A percentile compares a stretch with the other conserved stretches of the same genome.
Evolutionary conservation across 352 stramenopile species (phyloP).

Genomic region (Detonula confervacea): DNA sequence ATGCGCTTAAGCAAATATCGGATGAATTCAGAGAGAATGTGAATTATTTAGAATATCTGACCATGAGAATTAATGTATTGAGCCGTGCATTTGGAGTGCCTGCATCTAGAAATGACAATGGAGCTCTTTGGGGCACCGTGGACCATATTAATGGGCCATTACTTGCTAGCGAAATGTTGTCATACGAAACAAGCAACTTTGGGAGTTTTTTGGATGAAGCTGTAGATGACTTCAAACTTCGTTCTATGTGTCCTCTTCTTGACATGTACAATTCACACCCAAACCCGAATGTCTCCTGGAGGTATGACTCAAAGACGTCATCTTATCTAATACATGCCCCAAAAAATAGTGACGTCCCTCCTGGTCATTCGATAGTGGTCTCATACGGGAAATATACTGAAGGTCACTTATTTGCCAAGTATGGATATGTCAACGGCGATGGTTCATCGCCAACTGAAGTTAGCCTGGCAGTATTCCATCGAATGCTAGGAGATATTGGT

Average conservation of each 20-base stretch:
- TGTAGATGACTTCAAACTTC: constrained; percentile 42
- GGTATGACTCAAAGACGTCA: constrained; percentile 49
- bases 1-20: constrained; percentile 39
- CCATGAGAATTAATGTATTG: constrained; percentile 70
- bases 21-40: constrained; percentile 54
- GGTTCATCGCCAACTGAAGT: constrained; percentile 63
- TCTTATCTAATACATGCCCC: constrained; percentile 63
- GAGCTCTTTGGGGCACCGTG: constrained; percentile 37
- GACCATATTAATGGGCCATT: constrained; percentile 35
- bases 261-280: constrained; percentile 82
- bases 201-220: constrained; percentile 27
- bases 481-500: constrained; percentile 53
- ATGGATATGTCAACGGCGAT: constrained; percentile 82
- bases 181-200: constrained; percentile 51
- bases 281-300: constrained; percentile 67
- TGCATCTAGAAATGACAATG: constrained; percentile 32
- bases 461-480: constrained; percentile 65
- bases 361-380: constrained; percentile 61
- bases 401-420: constrained; percentile 73
- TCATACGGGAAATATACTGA: constrained; percentile 76
- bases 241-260: constrained; percentile 74
- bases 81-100: constrained; percentile 66
- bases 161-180: constrained; percentile 37
- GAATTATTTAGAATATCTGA: constrained; percentile 59
- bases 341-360: constrained; percentile 33